Evolutionary conservation across 2,329 filamentous ascomycete species (phyloP), one percentile per base, ranked within the genome.

Genomic region (Mollisiaceae sp.): DNA sequence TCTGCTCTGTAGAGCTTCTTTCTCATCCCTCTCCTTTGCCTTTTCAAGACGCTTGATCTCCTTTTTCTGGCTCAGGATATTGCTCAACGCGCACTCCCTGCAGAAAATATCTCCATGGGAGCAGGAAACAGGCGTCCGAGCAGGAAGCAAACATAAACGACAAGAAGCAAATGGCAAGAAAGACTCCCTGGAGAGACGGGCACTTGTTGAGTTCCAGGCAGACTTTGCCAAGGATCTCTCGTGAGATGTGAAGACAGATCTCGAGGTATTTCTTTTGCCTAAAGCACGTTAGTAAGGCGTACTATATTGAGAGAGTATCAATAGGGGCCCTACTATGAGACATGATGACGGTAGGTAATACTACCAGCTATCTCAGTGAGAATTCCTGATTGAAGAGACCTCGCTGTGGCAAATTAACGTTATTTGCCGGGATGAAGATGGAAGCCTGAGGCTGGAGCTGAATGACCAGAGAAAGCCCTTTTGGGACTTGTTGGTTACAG

Each of bases 91-190:
- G 80, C 94, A 99, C 81, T 98, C 95, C 72, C 93, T 89, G 78
- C 94, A 99, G 81, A 98, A 98, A 15, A 99, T 83, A 78, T 98
- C 94, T 67, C 94, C 94, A 69, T 89, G 86, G 2, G 86, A 82
- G 78, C 94, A 98, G 24, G 92, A 89, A 41, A 97, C 93, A 0
- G 95, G 94, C 56, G 93, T 87, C 36, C 90, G 86, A 22, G 94
- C 91, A 8, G 90, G 86, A 66, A 93, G 87, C 18, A 98, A 89
- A 75, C 94, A 99, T 35, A 99, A 84, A 62, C 90, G 87, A 81
- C 94, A 99, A 24, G 90, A 93, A 62, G 91, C 92, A 77, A 98
- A 97, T 5, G 93, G 90, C 12, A 98, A 87, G 78, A 97, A 98
- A 63, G 92, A 95, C 76, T 98, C 95, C 75, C 94, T 91, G 24